Conservation (phyloP, 2,329 filamentous ascomycete species). For the Xylaria arbuscula region DNA sequence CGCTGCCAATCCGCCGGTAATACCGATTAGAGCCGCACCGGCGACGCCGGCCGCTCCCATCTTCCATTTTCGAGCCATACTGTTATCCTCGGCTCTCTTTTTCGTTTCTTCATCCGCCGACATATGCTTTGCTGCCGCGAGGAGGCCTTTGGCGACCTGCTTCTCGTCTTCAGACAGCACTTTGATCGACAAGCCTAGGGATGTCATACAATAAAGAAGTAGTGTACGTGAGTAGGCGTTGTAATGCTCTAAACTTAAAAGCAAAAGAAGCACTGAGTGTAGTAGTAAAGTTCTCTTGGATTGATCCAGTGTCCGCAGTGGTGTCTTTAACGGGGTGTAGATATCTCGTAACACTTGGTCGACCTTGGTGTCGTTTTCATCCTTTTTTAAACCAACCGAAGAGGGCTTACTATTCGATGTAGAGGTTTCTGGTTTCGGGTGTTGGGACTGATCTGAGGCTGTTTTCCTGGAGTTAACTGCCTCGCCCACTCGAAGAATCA, state of each 20-base stretch:
- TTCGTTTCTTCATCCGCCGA: conserved; percentile 72
- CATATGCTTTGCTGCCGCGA: conserved; percentile 76
- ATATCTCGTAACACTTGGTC: conserved; percentile 62
- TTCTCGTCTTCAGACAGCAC: conserved; percentile 77
- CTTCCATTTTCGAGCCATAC: conserved; percentile 75
- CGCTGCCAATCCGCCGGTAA: conserved; percentile 80
- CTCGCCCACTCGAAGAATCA: conserved; percentile 48
- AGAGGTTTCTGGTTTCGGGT: conserved; percentile 38
- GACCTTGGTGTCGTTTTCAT: conserved; percentile 55
- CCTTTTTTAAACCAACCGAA: conserved; percentile 31
- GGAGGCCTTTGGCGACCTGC: conserved; percentile 78
- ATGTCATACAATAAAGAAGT: conserved; percentile 75
- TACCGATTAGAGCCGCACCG: conserved; percentile 73
- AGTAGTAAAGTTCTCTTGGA: conserved; percentile 74
- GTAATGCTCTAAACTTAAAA: conserved; percentile 82
- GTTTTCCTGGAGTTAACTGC: conserved; percentile 45
- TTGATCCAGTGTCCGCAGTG: conserved; percentile 68
- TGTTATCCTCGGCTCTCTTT: conserved; percentile 72
- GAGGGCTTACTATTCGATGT: conserved; percentile 5
- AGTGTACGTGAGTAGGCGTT: conserved; percentile 78
- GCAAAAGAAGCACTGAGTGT: conserved; percentile 76
- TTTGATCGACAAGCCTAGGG: conserved; percentile 73
- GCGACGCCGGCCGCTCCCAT: conserved; percentile 61
- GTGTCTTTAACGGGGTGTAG: conserved; percentile 71
- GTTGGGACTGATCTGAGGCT: conserved; percentile 38